These are phyloP conservation scores for Sugiyamaella chiloensis DNA, from an alignment of 805 yeast genomes.

Conservation along the genomic window DNA sequence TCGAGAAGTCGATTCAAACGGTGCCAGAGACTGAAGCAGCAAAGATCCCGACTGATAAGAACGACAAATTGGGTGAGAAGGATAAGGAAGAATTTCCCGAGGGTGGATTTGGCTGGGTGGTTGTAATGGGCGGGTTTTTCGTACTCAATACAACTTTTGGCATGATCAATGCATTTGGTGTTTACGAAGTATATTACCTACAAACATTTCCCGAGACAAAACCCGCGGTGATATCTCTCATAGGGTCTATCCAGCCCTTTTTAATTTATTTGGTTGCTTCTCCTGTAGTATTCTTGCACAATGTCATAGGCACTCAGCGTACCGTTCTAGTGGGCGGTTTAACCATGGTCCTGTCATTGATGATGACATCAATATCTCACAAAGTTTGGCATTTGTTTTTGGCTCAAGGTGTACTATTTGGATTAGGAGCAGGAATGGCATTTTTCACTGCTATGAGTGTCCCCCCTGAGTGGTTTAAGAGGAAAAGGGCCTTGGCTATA, in stretches of 20 bases:
- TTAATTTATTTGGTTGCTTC: slow-evolving; percentile 37
- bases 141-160: slow-evolving; percentile 54
- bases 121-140: slow-evolving; percentile 46
- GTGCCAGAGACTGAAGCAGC: no score
- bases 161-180: slow-evolving; percentile 55
- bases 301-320: slow-evolving; percentile 41
- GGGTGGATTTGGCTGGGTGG: slow-evolving; percentile 53
- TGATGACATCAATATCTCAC: slow-evolving; percentile 46
- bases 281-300: slow-evolving; percentile 41
- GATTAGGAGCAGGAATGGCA: slow-evolving; percentile 45
- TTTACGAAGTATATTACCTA: slow-evolving; percentile 52
- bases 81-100: slow-evolving; percentile 39
- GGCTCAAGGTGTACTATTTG: slow-evolving; percentile 51
- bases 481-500: slow-evolving; percentile 44
- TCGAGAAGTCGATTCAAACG: no score
- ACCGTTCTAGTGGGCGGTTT: slow-evolving; percentile 43
- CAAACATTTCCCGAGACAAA: slow-evolving; percentile 41
- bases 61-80: not conserved
- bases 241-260: slow-evolving; percentile 54
- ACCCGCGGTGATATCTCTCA: slow-evolving; percentile 47
- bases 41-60: no score
- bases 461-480: slow-evolving; percentile 49
- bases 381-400: slow-evolving; percentile 50
- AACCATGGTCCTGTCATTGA: slow-evolving; percentile 43
- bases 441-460: slow-evolving; percentile 45